These are phyloP conservation scores for Claviceps sp. DNA, from an alignment of 2,329 filamentous ascomycete genomes.

Conservation along the genomic window DNA sequence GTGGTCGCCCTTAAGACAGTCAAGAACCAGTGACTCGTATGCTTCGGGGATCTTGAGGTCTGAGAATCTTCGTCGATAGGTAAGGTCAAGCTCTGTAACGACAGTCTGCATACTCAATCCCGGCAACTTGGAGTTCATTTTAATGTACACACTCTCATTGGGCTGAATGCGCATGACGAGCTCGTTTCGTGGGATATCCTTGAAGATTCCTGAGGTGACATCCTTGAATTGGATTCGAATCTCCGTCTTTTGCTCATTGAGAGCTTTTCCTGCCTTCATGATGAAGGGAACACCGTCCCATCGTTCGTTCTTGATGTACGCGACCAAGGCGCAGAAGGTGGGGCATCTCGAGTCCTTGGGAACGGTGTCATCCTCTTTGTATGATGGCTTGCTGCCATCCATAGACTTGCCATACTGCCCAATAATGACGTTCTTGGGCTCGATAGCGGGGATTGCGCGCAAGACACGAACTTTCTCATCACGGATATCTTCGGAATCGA, in stretches of 20 bases:
- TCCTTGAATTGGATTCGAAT: conserved; percentile 99
- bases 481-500: conserved; percentile 94
- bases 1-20: conserved; percentile 96
- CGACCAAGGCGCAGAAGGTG: conserved; percentile 93
- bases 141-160: conserved; percentile 99
- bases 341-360: conserved; percentile 95
- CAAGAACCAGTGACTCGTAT: conserved; percentile 93
- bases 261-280: conserved; percentile 94
- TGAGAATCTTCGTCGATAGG: conserved; percentile 95
- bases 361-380: conserved; percentile 98
- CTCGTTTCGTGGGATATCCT: conserved; percentile 98
- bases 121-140: conserved; percentile 99
- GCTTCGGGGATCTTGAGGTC: conserved; percentile 99
- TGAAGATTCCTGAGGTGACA: conserved; percentile 97
- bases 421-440: conserved; percentile 99
- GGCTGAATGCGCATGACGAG: conserved; percentile 98
- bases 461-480: conserved; percentile 98
- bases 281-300: conserved; percentile 99
- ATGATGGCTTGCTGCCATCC: conserved; percentile 89
- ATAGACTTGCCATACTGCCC: conserved; percentile 95
- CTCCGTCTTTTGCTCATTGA: conserved; percentile 99
- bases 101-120: conserved; percentile 99
- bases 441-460: conserved; percentile 81
- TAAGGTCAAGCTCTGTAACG: conserved; percentile 93
- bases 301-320: conserved; percentile 98